phyloP scores from a whole-genome alignment of 2,329 filamentous ascomycete species.

The Colletotrichum sp. region DNA sequence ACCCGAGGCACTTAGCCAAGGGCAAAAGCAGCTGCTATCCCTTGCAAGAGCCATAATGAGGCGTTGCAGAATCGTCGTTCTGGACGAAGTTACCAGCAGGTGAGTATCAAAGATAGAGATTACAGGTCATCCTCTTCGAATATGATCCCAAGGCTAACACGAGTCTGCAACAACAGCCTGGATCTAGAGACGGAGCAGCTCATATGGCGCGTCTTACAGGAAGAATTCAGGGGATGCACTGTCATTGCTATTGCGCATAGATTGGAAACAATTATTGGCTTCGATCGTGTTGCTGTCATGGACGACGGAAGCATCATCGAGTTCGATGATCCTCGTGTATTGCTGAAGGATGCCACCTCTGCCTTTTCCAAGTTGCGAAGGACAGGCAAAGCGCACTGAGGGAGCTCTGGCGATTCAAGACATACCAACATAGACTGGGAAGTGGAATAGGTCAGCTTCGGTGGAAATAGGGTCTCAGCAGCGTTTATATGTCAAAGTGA shows the following conservation, averaged over 20 bases:
- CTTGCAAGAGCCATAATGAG: background rate
- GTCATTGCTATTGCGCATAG: background rate
- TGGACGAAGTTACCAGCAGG: background rate
- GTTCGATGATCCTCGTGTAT: background rate
- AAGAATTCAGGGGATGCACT: background rate
- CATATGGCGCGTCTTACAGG: background rate
- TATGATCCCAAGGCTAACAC: background rate
- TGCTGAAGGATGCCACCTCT: fast-evolving
- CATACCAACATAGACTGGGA: fast-evolving
- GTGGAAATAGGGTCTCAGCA: too few species aligned
- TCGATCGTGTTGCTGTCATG: background rate
- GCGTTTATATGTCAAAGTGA: background rate
- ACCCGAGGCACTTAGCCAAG: background rate
- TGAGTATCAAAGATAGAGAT: background rate
- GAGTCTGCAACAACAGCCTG: background rate
- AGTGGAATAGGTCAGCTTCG: fast-evolving
- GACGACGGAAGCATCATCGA: background rate
- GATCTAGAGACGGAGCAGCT: background rate
- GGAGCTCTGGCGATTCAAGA: background rate
- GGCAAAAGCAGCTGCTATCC: background rate
- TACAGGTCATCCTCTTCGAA: too few species aligned
- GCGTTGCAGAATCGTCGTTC: background rate
- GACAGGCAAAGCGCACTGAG: background rate
- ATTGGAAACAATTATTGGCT: background rate
- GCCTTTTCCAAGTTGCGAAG: background rate